phyloP scores from a whole-genome alignment of 2,329 filamentous ascomycete genomes.

The Talaromyces amestolkiae region DNA sequence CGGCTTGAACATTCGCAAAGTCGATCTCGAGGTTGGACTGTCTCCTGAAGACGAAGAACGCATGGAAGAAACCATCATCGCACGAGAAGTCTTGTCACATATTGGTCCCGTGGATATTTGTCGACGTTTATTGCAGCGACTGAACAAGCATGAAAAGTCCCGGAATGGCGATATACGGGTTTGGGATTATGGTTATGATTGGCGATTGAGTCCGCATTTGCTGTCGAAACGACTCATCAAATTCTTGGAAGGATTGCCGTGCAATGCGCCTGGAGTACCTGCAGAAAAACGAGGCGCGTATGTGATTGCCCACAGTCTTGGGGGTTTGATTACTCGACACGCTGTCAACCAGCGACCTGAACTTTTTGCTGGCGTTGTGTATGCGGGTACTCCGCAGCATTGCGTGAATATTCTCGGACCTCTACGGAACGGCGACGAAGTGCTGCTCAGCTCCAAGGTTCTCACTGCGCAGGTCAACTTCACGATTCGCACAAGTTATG shows the following conservation, averaged over 20 bases:
- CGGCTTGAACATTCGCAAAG: conserved; percentile 84
- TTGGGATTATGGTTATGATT: conserved; percentile 93
- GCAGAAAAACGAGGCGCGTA: conserved; percentile 64
- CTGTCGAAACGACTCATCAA: conserved; percentile 68
- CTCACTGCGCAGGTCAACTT: conserved; percentile 93
- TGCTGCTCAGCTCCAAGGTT: conserved; percentile 82
- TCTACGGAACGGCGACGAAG: conserved; percentile 85
- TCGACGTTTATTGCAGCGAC: conserved; percentile 72
- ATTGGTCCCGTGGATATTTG: conserved; percentile 91
- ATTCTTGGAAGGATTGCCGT: conserved; percentile 72
- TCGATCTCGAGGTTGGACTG: conserved; percentile 83
- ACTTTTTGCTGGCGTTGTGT: conserved; percentile 81
- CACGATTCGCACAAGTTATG: conserved; percentile 80
- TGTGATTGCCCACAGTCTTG: conserved; percentile 81
- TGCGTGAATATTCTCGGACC: conserved; percentile 92
- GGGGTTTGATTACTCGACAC: conserved; percentile 82
- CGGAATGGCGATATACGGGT: conserved; percentile 69
- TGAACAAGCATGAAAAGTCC: conserved; percentile 72
- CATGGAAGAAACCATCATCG: conserved; percentile 79
- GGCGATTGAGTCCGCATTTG: conserved; percentile 78
- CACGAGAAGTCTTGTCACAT: conserved; percentile 84
- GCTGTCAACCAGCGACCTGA: conserved; percentile 82
- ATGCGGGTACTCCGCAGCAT: conserved; percentile 77
- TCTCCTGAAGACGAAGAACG: conserved; percentile 76
- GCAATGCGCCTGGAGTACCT: conserved; percentile 61